Percentiles rank a stretch among this genome's conserved stretches.
These are phyloP conservation scores for Russula griseocarnosa DNA, from an alignment of 768 basidiomycete genomes.

Conservation along the genomic window DNA sequence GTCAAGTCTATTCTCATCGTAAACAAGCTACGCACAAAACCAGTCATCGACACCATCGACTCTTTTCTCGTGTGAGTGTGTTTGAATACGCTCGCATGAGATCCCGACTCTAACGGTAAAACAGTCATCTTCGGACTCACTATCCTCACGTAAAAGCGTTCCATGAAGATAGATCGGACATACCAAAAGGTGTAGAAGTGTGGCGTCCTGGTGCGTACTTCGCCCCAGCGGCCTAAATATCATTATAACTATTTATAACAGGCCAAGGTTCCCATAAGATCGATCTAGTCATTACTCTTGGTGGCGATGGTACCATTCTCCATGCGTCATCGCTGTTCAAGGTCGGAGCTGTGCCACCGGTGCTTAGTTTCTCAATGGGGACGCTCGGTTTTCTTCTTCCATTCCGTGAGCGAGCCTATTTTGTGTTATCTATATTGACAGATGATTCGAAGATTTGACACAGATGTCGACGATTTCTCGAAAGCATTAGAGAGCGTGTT, in stretches of 20 bases:
- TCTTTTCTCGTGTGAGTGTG: constrained; percentile 60
- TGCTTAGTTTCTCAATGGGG: constrained; percentile 87
- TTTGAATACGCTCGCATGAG: not conserved
- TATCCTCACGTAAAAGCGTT: constrained; percentile 36
- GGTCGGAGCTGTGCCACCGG: constrained; percentile 87
- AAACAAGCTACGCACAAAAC: constrained; percentile 75
- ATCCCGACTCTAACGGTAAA: constrained; percentile 10
- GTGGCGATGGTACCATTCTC: constrained; percentile 93
- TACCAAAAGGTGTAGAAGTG: constrained; percentile 43
- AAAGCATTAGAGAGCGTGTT: constrained; percentile 78
- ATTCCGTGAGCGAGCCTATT: constrained; percentile 64
- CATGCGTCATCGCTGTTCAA: constrained; percentile 91
- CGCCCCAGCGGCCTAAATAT: not conserved
- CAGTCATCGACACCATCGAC: constrained; percentile 71
- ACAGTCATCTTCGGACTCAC: constrained; percentile 33
- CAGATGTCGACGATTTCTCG: constrained; percentile 86
- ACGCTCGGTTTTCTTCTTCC: constrained; percentile 91
- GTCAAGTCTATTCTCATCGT: constrained; percentile 70
- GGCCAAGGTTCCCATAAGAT: constrained; percentile 57
- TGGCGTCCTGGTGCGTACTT: constrained; percentile 57
- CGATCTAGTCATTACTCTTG: constrained; percentile 85
- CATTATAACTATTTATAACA: constrained; percentile 1
- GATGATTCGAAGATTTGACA: not conserved
- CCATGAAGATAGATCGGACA: constrained; percentile 44
- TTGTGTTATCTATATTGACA: not conserved